Percentiles rank a stretch among this genome's conserved stretches.
phyloP scores from a whole-genome alignment of 192 early-diverging fungal genomes.

The Chytriomyces hyalinus region DNA sequence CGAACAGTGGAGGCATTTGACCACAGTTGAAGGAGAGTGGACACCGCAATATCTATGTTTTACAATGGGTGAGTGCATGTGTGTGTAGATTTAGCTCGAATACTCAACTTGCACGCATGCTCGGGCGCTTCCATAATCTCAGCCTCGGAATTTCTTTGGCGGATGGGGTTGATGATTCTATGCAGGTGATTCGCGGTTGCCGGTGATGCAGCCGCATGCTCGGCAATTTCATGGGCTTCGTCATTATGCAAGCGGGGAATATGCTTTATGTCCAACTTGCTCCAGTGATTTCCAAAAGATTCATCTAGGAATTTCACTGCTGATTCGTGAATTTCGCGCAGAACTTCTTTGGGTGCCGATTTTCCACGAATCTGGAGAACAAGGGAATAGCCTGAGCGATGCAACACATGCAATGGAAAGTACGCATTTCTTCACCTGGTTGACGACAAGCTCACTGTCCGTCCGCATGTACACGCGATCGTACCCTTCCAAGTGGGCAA shows the following conservation, averaged over 20 bases:
- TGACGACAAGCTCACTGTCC: constrained; percentile 5
- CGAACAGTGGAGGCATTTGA: constrained; percentile 90
- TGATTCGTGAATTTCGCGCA: not conserved
- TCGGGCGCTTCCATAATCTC: constrained; percentile 65
- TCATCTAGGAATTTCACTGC: constrained; percentile 11
- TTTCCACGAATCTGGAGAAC: not conserved
- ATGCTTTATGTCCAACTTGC: not conserved
- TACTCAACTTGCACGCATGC: constrained; percentile 74
- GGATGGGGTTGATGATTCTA: not conserved
- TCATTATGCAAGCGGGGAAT: not conserved
- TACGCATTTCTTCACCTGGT: not conserved
- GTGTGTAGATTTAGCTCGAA: not conserved
- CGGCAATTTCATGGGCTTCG: not conserved
- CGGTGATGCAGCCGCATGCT: not conserved
- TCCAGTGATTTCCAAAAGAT: constrained; percentile 21
- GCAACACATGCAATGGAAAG: not conserved
- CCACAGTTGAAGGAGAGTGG: constrained; percentile 83
- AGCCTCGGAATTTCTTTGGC: constrained; percentile 15
- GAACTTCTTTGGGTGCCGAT: not conserved
- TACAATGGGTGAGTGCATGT: not conserved
- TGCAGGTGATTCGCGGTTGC: not conserved
- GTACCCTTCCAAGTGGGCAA: constrained; percentile 8
- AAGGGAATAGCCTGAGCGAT: not conserved
- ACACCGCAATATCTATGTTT: constrained; percentile 86
- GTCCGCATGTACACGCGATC: constrained; percentile 12